Base-by-base conservation (phyloP, 495 filamentous ascomycete genomes). In the Friedmanniomyces simplex region DNA sequence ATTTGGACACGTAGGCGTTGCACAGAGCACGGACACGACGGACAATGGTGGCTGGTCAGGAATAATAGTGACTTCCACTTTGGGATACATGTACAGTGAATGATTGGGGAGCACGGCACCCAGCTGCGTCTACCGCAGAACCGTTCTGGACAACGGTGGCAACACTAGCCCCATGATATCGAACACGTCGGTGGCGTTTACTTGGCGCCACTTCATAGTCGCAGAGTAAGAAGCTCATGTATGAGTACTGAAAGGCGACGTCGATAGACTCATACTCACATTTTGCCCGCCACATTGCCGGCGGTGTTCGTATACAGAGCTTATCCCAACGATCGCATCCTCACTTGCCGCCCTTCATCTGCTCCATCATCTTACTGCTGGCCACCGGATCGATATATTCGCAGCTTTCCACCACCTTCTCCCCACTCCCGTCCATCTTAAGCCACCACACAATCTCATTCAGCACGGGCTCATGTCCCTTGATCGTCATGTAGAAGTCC, bases 321-420 rank as follows among this genome's bases (percentile, higher is more conserved):
- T 32, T 32, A 4, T 43, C 18, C 5, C 4, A 43, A 43, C 14
- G 8, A 37, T 13, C 14, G 18, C 39, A n/a, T 20, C 39, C 39
- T 43, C 39, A 43, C 39, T 43, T 43, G 14, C 39, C 49, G 2
- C 49, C 25, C 26, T 18, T 32, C 49, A 52, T 52, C 26, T 32
- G 49, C 49, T 52, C 49, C 26, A 18, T 26, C 18, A 52, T 52
- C 2, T 47, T 22, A 20, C 18, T 21, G 26, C 22, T 48, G 13
- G 64, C 64, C n/a, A 37, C 54, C 28, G 53, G 48, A 63, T 72
- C 71, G 26, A 72, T 60, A 58, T 68, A 73, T 64, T 72, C 70
- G n/a, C 62, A 30, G 12, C 56, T 57, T 41, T 54, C 63, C 13
- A 52, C 57, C 42, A 72, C 62, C 56, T 68, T 69, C 50, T 65